phyloP scores from a whole-genome alignment of 768 basidiomycete species.

The Phylloporus rhodoxanthus region DNA sequence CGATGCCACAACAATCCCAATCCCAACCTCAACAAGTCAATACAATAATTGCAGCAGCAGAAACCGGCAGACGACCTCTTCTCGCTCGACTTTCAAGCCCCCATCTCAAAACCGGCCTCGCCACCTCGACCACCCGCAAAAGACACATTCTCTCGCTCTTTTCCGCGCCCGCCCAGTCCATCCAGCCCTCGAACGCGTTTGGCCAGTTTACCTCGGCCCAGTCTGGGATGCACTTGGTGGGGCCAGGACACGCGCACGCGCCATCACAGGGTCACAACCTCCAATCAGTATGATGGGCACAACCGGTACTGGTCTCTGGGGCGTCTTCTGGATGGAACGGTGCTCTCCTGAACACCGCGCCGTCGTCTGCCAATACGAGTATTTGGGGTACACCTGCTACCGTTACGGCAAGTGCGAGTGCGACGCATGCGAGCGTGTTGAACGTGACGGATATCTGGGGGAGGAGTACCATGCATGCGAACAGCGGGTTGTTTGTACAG shows the following conservation, averaged over 20 bases:
- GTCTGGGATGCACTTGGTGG: slow-evolving; percentile 24
- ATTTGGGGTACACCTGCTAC: slow-evolving; percentile 32
- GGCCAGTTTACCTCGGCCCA: slow-evolving; percentile 33
- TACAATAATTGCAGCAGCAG: slow-evolving; percentile 25
- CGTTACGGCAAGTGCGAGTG: slow-evolving; percentile 1
- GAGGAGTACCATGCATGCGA: slow-evolving; percentile 28
- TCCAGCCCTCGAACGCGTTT: slow-evolving; percentile 18
- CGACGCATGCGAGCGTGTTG: slow-evolving; percentile 17
- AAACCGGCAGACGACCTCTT: slow-evolving; percentile 62
- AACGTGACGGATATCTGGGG: slow-evolving; percentile 60
- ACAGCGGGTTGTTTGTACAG: slow-evolving; percentile 32
- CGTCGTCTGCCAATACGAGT: slow-evolving; percentile 21
- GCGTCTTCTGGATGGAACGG: slow-evolving; percentile 60
- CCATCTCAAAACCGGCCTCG: slow-evolving; percentile 22
- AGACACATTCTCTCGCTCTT: slow-evolving; percentile 79
- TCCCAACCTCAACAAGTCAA: slow-evolving; percentile 13
- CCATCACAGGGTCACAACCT: slow-evolving; percentile 21
- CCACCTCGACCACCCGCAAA: slow-evolving; percentile 43
- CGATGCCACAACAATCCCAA: slow-evolving; percentile 5
- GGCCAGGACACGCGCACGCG: not conserved
- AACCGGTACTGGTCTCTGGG: slow-evolving; percentile 58
- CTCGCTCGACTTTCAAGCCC: slow-evolving; percentile 75
- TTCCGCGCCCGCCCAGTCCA: slow-evolving; percentile 33
- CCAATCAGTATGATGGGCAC: slow-evolving; percentile 50
- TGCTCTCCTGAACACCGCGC: slow-evolving; percentile 23